These are phyloP conservation scores for Flaveria sonorensis DNA, from an alignment of 129 eudicot species.

Conservation along the genomic window DNA sequence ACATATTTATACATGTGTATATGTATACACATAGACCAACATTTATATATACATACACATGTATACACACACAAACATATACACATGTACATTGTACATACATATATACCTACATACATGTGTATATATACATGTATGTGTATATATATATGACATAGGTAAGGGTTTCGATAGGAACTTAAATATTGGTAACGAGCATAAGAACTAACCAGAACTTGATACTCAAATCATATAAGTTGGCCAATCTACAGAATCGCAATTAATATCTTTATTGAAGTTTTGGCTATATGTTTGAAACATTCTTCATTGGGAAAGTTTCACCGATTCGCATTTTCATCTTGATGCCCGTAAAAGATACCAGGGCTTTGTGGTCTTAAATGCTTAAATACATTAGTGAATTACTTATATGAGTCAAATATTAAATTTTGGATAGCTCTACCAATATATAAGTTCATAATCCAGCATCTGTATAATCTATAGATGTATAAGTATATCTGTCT, in stretches of 20 bases:
- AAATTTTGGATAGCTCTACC: background rate
- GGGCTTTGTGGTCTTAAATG: background rate
- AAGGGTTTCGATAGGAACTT: background rate
- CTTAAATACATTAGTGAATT: background rate
- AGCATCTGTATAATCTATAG: background rate
- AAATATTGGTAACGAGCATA: background rate
- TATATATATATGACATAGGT: no score
- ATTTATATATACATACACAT: background rate
- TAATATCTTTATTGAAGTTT: slow-evolving; percentile 1
- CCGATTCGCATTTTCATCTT: background rate
- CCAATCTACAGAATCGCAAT: background rate
- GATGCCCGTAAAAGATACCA: background rate
- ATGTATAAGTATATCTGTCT: background rate
- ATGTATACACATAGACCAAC: background rate
- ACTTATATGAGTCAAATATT: background rate
- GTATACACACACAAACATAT: no score
- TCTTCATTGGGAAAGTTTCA: background rate
- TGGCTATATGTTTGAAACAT: background rate
- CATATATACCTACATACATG: background rate
- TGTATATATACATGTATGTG: background rate
- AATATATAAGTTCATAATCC: background rate
- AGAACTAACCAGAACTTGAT: background rate
- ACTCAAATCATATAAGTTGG: background rate
- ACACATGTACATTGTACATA: background rate
- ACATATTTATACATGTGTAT: background rate